Percentiles rank a stretch among this genome's conserved stretches.
phyloP scores from a whole-genome alignment of 2,329 filamentous ascomycete genomes.

The Pyrenochaeta sp. region DNA sequence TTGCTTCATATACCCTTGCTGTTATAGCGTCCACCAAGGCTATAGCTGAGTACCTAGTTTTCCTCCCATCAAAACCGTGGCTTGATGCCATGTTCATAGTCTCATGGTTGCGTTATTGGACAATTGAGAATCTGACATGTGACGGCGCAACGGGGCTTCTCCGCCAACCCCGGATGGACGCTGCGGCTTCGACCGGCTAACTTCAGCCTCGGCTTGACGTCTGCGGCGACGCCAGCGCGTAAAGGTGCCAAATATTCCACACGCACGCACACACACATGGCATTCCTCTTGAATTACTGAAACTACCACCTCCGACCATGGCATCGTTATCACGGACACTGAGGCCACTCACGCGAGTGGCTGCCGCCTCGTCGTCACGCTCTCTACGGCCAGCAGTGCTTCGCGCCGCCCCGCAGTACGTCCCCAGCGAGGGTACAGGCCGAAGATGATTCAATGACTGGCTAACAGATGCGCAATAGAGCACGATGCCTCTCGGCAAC shows the following conservation, averaged over 20 bases:
- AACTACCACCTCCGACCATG: constrained; percentile 23
- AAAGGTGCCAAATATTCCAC: background rate
- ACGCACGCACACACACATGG: background rate
- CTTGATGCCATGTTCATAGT: constrained; percentile 4
- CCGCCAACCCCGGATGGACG: constrained; percentile 9
- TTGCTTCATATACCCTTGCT: constrained; percentile 22
- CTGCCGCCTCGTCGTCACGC: constrained; percentile 36
- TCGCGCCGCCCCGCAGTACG: constrained; percentile 43
- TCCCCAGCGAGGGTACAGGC: background rate
- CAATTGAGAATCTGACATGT: constrained; percentile 4
- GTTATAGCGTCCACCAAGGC: constrained; percentile 8
- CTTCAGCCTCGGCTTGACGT: constrained; percentile 15
- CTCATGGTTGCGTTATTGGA: background rate
- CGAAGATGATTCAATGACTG: constrained; percentile 4
- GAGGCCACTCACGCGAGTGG: constrained; percentile 41
- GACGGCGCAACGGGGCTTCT: constrained; percentile 5
- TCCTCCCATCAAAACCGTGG: background rate
- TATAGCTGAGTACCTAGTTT: constrained; percentile 9
- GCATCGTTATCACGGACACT: constrained; percentile 43
- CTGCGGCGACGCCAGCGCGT: constrained; percentile 1
- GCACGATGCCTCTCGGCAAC: constrained; percentile 56
- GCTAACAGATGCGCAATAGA: constrained; percentile 18
- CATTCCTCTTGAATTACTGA: background rate
- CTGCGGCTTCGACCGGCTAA: constrained; percentile 18
- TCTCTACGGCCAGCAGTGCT: constrained; percentile 38